phyloP scores from a whole-genome alignment of 208 protist species.

The Leishmania guyanensis region DNA sequence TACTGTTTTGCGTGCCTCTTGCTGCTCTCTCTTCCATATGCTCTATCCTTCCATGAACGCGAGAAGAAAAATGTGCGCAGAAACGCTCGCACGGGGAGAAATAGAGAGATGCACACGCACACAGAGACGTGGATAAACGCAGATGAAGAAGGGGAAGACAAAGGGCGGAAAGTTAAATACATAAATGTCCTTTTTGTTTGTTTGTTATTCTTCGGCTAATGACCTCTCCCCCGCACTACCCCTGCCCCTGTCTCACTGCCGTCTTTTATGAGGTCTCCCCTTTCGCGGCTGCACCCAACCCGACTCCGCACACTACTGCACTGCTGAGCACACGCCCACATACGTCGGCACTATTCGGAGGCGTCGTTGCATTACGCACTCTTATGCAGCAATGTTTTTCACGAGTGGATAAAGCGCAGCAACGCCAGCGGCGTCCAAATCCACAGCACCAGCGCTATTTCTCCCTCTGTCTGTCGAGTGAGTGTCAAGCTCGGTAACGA shows the following conservation, averaged over 20 bases:
- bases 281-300: not conserved
- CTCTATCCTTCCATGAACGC: not conserved
- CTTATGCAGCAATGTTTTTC: not conserved
- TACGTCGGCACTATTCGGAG: not conserved
- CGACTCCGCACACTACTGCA: not conserved
- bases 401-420: not conserved
- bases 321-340: not conserved
- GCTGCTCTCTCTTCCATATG: not conserved
- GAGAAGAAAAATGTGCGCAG: not conserved
- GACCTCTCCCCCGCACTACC: not conserved
- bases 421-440: not conserved
- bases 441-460: not conserved
- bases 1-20: not conserved
- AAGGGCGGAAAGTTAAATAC: slow-evolving; percentile 10
- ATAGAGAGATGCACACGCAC: not conserved
- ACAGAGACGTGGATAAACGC: not conserved
- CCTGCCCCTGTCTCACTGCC: not conserved
- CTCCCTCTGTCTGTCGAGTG: not conserved
- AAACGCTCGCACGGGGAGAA: not conserved
- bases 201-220: not conserved
- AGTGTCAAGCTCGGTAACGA: not conserved
- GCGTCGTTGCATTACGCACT: not conserved
- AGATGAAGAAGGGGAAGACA: not conserved
- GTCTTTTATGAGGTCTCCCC: not conserved
- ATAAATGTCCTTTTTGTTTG: not conserved